Evolutionary conservation across 2,329 filamentous ascomycete species (phyloP).

Genomic region (Alternaria viburni): DNA sequence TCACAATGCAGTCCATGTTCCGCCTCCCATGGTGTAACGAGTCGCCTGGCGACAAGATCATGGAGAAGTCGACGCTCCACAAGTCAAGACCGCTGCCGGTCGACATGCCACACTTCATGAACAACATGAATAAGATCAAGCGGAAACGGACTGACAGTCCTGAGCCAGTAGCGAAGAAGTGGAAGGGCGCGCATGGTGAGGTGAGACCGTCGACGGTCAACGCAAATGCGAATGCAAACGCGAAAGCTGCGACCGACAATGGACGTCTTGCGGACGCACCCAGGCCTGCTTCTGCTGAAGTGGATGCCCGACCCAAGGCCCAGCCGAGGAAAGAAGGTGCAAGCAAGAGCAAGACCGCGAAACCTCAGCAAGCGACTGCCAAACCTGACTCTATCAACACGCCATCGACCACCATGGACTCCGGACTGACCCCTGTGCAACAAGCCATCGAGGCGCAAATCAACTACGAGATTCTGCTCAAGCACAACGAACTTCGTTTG

Average conservation of each 20-base stretch:
- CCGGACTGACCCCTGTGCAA: constrained; percentile 60
- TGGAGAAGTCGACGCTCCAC: constrained; percentile 51
- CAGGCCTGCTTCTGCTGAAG: constrained; percentile 25
- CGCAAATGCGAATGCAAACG: constrained; percentile 13
- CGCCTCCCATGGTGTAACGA: constrained; percentile 57
- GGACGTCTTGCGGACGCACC: constrained; percentile 23
- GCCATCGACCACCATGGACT: constrained; percentile 33
- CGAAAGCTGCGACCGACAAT: constrained; percentile 22
- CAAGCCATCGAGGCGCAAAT: constrained; percentile 85
- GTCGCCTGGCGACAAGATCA: constrained; percentile 51
- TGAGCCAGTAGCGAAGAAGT: constrained; percentile 51
- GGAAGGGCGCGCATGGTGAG: constrained; percentile 45
- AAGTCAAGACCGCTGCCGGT: constrained; percentile 53
- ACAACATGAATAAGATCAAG: constrained; percentile 62
- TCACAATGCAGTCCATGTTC: constrained; percentile 59
- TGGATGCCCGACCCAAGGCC: constrained; percentile 35
- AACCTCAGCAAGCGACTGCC: constrained; percentile 26
- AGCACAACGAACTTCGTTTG: constrained; percentile 90
- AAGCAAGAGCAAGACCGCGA: constrained; percentile 37
- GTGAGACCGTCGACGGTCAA: constrained; percentile 30
- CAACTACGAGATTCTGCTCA: constrained; percentile 87
- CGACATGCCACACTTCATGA: constrained; percentile 54
- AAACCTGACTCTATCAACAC: constrained; percentile 32
- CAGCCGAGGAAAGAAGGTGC: constrained; percentile 39
- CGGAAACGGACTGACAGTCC: constrained; percentile 62